These are phyloP conservation scores for Termitomyces titanicus DNA, from an alignment of 768 basidiomycete species.

Conservation along the genomic window DNA sequence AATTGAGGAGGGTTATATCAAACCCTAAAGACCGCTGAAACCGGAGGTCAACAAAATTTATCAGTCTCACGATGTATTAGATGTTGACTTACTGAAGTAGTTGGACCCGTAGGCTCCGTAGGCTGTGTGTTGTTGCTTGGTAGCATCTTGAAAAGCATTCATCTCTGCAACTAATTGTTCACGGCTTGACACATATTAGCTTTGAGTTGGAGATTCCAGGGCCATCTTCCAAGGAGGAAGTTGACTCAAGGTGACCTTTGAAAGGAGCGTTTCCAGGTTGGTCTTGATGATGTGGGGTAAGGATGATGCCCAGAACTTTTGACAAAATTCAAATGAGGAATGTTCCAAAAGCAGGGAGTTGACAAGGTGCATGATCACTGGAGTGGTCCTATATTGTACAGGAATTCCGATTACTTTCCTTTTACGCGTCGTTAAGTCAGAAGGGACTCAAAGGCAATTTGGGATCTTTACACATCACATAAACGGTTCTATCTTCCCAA, in stretches of 20 bases:
- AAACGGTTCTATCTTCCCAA: conserved; percentile 66
- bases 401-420: conserved; percentile 85
- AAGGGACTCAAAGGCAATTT: neutral
- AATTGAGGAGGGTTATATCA: too few species aligned
- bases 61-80: too few species aligned
- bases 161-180: conserved; percentile 49
- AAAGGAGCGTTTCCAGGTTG: conserved; percentile 50
- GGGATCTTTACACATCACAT: conserved; percentile 63
- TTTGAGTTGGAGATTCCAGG: conserved; percentile 43
- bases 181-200: conserved; percentile 60
- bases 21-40: too few species aligned
- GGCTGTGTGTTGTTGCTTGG: too few species aligned
- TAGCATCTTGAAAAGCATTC: conserved; percentile 27
- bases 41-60: too few species aligned
- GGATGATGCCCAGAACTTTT: conserved; percentile 46
- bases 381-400: conserved; percentile 42
- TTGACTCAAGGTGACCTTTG: conserved; percentile 34
- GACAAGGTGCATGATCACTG: conserved; percentile 47
- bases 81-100: too few species aligned
- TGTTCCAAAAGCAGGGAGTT: conserved; percentile 27
- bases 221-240: conserved; percentile 49
- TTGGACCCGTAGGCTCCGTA: too few species aligned
- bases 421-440: conserved; percentile 22
- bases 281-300: conserved; percentile 66
- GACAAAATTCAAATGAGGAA: conserved; percentile 3